Evolutionary conservation across 495 filamentous ascomycete species (phyloP), one percentile per base, ranked within the genome.

Genomic region (Podospora australis): DNA sequence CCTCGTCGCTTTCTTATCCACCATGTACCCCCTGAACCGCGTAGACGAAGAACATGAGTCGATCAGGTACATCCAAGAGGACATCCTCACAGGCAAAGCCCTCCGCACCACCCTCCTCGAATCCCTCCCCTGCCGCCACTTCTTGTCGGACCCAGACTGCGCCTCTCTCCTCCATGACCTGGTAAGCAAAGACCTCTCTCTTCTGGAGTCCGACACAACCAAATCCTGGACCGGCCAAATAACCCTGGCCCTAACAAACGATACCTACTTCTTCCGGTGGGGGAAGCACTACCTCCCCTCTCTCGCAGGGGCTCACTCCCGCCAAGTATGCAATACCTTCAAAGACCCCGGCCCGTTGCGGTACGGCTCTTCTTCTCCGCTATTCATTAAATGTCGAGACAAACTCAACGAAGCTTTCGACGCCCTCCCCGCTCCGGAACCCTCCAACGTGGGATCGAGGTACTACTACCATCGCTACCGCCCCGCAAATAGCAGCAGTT

Each of bases 291-390:
- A 69, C 58, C 68, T 74, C 23, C 62, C 69, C 11, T 65, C 60
- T n/a, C 57, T 74, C 5, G 60, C 62, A 19, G 59, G 62, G 26
- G 69, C 72, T 11, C 65, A 74, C 49, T 53, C 59, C 6, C 60
- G 63, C n/a, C 72, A 75, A 53, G 44, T 63, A 41, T 71, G 71
- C 46, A 73, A 72, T 48, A 60, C 63, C 6, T 74, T 73, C 64
- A 71, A 70, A 48, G 72, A 75, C 40, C 56, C 68, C 1, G 71
- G 71, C 13, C 70, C 71, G 14, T 56, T 69, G 21, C 62, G 58
- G 52, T 74, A 70, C 44, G 68, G 71, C 28, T 8, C 14, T 4
- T 23, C 53, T 4, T 70, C 66, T 46, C 54, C 51, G 16, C 58
- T 72, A 23, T 74, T 75, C 47, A 25, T 44, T 8, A 22, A 11